Percentiles rank a stretch among this genome's conserved stretches.
Conservation (phyloP, 345 rosid genomes). For the Arabidopsis arenosa region DNA sequence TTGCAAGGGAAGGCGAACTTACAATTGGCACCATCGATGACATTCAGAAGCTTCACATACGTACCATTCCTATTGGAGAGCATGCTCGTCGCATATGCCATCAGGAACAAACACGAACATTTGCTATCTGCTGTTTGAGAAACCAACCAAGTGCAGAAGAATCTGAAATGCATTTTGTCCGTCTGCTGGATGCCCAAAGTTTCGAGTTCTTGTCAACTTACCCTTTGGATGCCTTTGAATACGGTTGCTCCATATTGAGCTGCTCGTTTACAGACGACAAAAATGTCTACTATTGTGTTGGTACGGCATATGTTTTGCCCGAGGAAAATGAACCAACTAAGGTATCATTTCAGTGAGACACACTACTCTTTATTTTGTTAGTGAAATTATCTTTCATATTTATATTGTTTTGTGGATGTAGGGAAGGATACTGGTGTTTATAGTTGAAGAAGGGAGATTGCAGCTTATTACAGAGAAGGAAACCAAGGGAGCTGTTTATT, state of each 20-base stretch:
- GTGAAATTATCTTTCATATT: constrained; percentile 1
- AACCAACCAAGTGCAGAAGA: constrained; percentile 74
- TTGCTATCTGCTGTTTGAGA: constrained; percentile 83
- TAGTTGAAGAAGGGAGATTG: constrained; percentile 84
- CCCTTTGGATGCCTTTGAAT: constrained; percentile 85
- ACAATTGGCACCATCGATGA: constrained; percentile 95
- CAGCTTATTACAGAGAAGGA: constrained; percentile 92
- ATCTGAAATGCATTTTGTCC: constrained; percentile 79
- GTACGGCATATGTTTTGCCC: constrained; percentile 93
- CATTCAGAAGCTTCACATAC: constrained; percentile 98
- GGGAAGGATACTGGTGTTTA: constrained; percentile 92
- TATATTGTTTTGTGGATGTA: constrained; percentile 38
- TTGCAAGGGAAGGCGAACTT: constrained; percentile 95
- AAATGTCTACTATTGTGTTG: constrained; percentile 87
- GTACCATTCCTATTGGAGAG: constrained; percentile 93
- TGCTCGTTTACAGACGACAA: constrained; percentile 83
- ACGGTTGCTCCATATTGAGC: constrained; percentile 90
- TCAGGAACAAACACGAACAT: constrained; percentile 92
- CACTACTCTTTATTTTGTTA: neutral
- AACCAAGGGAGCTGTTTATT: constrained; percentile 89
- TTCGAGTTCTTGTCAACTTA: constrained; percentile 80
- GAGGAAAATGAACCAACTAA: constrained; percentile 89
- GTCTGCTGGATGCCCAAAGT: constrained; percentile 83
- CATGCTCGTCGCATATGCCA: constrained; percentile 92
- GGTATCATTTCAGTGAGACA: constrained; percentile 49